These are phyloP conservation scores for Citrus hindsii DNA, from an alignment of 345 rosid genomes.

Conservation along the genomic window DNA sequence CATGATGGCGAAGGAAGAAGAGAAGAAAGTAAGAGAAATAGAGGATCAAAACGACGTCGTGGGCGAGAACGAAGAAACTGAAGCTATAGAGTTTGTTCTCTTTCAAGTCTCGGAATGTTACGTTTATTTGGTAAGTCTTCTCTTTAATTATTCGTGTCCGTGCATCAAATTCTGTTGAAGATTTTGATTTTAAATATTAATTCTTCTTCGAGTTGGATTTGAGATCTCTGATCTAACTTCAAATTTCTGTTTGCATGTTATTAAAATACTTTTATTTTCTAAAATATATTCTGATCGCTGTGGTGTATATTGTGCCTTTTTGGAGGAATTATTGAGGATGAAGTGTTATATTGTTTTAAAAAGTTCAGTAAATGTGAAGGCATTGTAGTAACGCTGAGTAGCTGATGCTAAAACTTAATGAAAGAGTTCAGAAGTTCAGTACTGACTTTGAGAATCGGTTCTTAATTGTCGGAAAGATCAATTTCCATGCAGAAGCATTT, in stretches of 20 bases:
- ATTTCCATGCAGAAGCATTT: background rate
- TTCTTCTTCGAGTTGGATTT: background rate
- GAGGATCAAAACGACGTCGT: slow-evolving; percentile 21
- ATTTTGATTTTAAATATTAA: background rate
- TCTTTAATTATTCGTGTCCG: background rate
- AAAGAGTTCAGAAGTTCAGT: background rate
- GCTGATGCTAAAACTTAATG: background rate
- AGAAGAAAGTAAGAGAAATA: slow-evolving; percentile 18
- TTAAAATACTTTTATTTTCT: background rate
- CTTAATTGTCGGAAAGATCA: background rate
- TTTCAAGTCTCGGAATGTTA: slow-evolving; percentile 94
- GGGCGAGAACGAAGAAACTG: slow-evolving; percentile 51
- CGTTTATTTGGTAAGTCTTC: slow-evolving; percentile 64
- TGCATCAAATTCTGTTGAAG: background rate
- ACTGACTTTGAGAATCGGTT: background rate
- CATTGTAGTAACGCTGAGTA: background rate
- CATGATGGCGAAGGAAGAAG: slow-evolving; percentile 36
- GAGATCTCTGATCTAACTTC: background rate
- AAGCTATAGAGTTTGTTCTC: slow-evolving; percentile 65
- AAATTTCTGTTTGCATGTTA: background rate
- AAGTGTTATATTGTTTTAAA: background rate
- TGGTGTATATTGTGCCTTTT: background rate
- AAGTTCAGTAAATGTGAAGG: background rate
- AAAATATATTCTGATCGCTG: background rate
- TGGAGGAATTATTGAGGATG: background rate